phyloP scores from a whole-genome alignment of 371 early-diverging fungal genomes.

The Mortierella sp. region DNA sequence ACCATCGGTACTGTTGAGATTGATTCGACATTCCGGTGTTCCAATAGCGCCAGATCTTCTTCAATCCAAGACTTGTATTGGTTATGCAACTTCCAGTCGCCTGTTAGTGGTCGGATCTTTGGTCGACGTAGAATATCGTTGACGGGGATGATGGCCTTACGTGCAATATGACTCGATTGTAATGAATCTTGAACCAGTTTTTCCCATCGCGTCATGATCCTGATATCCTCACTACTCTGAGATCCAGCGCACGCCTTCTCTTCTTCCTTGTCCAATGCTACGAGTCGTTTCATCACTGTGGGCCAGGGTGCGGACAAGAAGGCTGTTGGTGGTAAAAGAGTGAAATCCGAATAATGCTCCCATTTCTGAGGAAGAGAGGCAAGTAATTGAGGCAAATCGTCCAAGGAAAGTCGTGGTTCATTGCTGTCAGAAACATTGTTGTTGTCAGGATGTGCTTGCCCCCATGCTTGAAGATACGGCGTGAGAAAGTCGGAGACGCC shows the following conservation, averaged over 20 bases:
- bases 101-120: conserved; percentile 46
- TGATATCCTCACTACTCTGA: not conserved
- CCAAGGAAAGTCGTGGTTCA: conserved; percentile 7
- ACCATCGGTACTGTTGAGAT: too few species aligned
- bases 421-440: not conserved
- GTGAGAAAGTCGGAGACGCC: conserved; percentile 15
- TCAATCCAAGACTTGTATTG: conserved; percentile 46
- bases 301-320: conserved; percentile 48
- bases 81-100: conserved; percentile 49
- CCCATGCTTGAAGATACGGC: conserved; percentile 29
- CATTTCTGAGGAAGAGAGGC: conserved; percentile 53
- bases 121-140: conserved; percentile 55
- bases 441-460: not conserved
- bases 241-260: too few species aligned
- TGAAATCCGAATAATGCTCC: conserved; percentile 56
- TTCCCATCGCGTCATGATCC: conserved; percentile 22
- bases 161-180: conserved; percentile 48
- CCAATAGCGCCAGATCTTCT: conserved; percentile 13
- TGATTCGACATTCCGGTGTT: conserved; percentile 22
- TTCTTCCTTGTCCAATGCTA: conserved; percentile 16
- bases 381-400: conserved; percentile 20
- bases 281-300: conserved; percentile 13
- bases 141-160: conserved; percentile 53
- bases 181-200: conserved; percentile 29
- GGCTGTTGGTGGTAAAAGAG: conserved; percentile 43